Evolutionary conservation across 768 basidiomycete genomes (phyloP).

Genomic region (Leccinum olivaceopallidum): DNA sequence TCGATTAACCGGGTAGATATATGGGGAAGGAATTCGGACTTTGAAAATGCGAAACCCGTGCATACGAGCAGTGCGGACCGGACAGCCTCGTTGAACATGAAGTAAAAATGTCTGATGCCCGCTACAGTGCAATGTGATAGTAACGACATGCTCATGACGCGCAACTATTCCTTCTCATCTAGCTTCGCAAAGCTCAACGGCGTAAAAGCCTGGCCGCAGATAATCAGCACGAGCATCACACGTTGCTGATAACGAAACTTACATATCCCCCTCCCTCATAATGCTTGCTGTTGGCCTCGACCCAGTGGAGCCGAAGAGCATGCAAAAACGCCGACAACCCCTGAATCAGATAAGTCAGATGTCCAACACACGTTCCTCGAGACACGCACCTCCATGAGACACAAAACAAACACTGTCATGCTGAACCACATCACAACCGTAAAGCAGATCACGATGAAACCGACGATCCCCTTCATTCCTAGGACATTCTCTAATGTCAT

Average conservation of each 20-base stretch:
- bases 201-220: slow-evolving; percentile 42
- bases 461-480: slow-evolving; percentile 64
- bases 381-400: slow-evolving; percentile 88
- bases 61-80: background rate
- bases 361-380: slow-evolving; percentile 18
- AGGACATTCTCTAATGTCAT: slow-evolving; percentile 77
- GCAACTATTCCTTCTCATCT: slow-evolving; percentile 37
- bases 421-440: slow-evolving; percentile 74
- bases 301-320: slow-evolving; percentile 96
- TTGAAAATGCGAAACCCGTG: slow-evolving; percentile 26
- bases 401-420: slow-evolving; percentile 75
- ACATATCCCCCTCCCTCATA: slow-evolving; percentile 90
- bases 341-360: slow-evolving; percentile 39
- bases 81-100: slow-evolving; percentile 13
- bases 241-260: slow-evolving; percentile 39
- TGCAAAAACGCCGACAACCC: slow-evolving; percentile 96
- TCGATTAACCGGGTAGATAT: slow-evolving; percentile 14
- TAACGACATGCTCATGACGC: slow-evolving; percentile 14
- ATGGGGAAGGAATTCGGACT: slow-evolving; percentile 28
- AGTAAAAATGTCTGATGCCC: slow-evolving; percentile 18
- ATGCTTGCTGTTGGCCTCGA: slow-evolving; percentile 97
- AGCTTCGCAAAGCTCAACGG: slow-evolving; percentile 49
- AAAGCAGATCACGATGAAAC: slow-evolving; percentile 50
- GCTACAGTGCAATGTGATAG: slow-evolving; percentile 11
- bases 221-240: slow-evolving; percentile 30